Evolutionary conservation across 306 rosid genomes (phyloP), one percentile per base, ranked within the genome.

Genomic region (Lathyrus oleraceus): DNA sequence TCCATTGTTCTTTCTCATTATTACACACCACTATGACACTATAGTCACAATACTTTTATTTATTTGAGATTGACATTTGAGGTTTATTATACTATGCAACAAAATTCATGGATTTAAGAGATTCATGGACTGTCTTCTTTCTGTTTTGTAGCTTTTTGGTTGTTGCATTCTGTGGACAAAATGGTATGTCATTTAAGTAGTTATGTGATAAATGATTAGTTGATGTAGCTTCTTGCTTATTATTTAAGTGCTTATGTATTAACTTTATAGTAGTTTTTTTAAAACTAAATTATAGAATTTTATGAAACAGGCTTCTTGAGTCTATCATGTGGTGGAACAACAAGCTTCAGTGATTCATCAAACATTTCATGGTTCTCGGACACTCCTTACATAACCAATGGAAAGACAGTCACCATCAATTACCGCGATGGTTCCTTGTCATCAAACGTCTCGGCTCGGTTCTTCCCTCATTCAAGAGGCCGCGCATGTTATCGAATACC

Each of bases 271-370:
- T 39, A 54, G 30, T 14, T 23, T 27, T 28, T 49, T 45, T 13
- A 6, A 52, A 62, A 3, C 15, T 69, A 79, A 57, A 77, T 74
- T n/a, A 66, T 53, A 60, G 32, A 42, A 42, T 58, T 73, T 51
- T 59, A 42, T 69, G 81, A 38, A 14, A 74, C 97, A 90, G 97
- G 89, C 76, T 93, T 93, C 82, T 64, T 93, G 81, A 93, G 98
- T 81, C 78, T 93, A 57, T 78, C 94, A 72, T 93, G 98, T 80
- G 98, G 98, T 71, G 96, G 90, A 83, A 84, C 56, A 56, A 72
- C 74, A 27, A 83, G 80, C 65, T 85, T 84, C 81, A 76, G 32
- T 30, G 97, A 93, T 78, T 70, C 88, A 61, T 81, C 72, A 4
- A 83, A 81, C 69, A 84, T 93, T 47, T 78, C 82, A 61, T 93